Conservation (phyloP, 164 flowering plant species). For the Protea cynaroides region DNA sequence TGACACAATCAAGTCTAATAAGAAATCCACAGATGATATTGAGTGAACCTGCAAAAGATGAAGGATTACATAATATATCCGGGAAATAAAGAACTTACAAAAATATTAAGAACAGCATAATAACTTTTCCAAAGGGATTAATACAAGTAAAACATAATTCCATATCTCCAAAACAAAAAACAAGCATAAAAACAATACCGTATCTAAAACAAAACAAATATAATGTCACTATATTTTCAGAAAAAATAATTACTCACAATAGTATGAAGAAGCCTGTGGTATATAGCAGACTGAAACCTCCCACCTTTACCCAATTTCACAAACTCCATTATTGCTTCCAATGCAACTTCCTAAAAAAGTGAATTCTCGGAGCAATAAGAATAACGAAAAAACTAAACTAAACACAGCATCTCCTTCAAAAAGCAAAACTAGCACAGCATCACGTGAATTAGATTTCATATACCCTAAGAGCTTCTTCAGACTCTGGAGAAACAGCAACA, state of each 20-base stretch:
- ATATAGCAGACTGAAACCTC: conserved; percentile 52
- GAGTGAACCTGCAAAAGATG: conserved; percentile 51
- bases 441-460: background rate
- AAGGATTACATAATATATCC: background rate
- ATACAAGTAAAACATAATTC: background rate
- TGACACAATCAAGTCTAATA: conserved; percentile 44
- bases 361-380: background rate
- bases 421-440: no score
- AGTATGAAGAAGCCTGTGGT: conserved; percentile 49
- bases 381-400: background rate
- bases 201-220: background rate
- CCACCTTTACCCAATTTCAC: conserved; percentile 72
- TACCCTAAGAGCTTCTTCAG: conserved; percentile 55
- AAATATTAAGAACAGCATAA: background rate
- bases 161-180: no score
- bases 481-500: conserved; percentile 29
- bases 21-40: conserved; percentile 26
- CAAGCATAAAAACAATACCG: background rate
- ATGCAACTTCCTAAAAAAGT: conserved; percentile 48
- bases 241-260: conserved; percentile 47
- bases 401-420: no score
- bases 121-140: background rate
- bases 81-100: background rate
- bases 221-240: background rate
- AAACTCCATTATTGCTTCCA: conserved; percentile 86